phyloP scores from a whole-genome alignment of 1,139 yeast species.

The Wickerhamomyces sp. region DNA sequence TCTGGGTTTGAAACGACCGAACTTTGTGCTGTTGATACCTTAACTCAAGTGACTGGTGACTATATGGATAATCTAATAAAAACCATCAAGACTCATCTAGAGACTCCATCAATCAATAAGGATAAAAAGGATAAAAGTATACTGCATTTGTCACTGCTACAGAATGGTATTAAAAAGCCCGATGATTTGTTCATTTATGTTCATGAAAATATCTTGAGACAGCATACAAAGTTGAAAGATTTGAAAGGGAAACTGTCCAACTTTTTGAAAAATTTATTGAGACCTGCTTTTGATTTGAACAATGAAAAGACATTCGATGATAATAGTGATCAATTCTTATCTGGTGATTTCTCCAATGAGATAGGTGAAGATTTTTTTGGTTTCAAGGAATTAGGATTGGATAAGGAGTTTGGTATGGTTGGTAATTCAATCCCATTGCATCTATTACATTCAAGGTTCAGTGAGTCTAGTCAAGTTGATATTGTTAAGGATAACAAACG shows the following conservation, averaged over 20 bases:
- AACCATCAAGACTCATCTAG: slow-evolving; percentile 66
- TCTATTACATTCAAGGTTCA: slow-evolving; percentile 72
- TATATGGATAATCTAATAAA: slow-evolving; percentile 72
- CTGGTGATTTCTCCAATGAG: slow-evolving; percentile 91
- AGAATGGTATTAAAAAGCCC: slow-evolving; percentile 81
- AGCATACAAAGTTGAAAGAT: slow-evolving; percentile 63
- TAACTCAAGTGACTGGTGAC: slow-evolving; percentile 80
- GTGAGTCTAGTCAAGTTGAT: slow-evolving; percentile 44
- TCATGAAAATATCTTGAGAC: slow-evolving; percentile 68
- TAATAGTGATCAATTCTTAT: slow-evolving; percentile 87
- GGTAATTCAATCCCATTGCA: slow-evolving; percentile 88
- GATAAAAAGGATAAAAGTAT: slow-evolving; percentile 42
- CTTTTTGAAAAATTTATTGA: slow-evolving; percentile 71
- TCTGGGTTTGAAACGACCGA: slow-evolving; percentile 89
- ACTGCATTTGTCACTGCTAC: slow-evolving; percentile 60
- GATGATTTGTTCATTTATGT: slow-evolving; percentile 72
- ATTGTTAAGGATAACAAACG: slow-evolving; percentile 47
- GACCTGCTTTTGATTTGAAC: slow-evolving; percentile 75
- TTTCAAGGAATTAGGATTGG: slow-evolving; percentile 87
- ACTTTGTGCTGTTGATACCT: slow-evolving; percentile 68
- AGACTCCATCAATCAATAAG: slow-evolving; percentile 49
- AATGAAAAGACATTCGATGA: slow-evolving; percentile 80
- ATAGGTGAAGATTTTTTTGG: slow-evolving; percentile 97
- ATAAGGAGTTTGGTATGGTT: slow-evolving; percentile 84
- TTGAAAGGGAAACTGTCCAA: slow-evolving; percentile 62